Conservation (phyloP, 2,329 filamentous ascomycete genomes). For the Phialophora expanda region DNA sequence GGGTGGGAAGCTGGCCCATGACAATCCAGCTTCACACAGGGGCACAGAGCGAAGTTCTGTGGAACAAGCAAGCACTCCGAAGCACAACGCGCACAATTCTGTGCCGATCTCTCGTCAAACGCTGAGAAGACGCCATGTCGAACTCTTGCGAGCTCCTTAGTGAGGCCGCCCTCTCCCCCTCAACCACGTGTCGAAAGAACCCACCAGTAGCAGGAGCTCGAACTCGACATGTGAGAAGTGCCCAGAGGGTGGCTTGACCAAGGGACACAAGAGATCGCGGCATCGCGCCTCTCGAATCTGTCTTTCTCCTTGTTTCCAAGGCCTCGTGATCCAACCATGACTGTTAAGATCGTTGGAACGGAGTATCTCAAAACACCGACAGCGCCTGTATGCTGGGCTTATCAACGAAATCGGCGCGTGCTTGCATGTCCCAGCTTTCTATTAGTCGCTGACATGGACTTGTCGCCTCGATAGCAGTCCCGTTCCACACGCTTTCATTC, state of each 20-base stretch:
- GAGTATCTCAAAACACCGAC: neutral
- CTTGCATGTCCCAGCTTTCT: too few relatives aligned
- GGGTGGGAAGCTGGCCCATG: too few relatives aligned
- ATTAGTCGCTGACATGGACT: too few relatives aligned
- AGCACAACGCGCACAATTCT: neutral
- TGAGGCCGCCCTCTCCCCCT: neutral
- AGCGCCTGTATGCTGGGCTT: neutral
- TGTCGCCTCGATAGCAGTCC: neutral
- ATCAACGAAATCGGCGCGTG: neutral
- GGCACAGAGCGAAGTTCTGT: neutral
- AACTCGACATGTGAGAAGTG: neutral
- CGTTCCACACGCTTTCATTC: neutral
- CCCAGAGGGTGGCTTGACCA: neutral
- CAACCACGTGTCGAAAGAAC: neutral
- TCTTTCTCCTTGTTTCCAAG: neutral
- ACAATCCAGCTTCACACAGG: neutral
- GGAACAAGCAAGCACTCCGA: neutral
- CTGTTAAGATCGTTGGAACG: neutral
- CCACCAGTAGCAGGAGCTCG: neutral
- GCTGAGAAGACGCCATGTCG: neutral
- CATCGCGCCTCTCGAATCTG: neutral
- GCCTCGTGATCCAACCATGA: neutral
- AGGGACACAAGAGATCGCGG: conserved; percentile 6
- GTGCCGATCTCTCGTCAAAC: neutral
- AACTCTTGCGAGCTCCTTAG: neutral